A percentile compares a stretch with the other conserved stretches of the same genome.
Evolutionary conservation across 768 basidiomycete species (phyloP).

Genomic region (Mycena galopus): DNA sequence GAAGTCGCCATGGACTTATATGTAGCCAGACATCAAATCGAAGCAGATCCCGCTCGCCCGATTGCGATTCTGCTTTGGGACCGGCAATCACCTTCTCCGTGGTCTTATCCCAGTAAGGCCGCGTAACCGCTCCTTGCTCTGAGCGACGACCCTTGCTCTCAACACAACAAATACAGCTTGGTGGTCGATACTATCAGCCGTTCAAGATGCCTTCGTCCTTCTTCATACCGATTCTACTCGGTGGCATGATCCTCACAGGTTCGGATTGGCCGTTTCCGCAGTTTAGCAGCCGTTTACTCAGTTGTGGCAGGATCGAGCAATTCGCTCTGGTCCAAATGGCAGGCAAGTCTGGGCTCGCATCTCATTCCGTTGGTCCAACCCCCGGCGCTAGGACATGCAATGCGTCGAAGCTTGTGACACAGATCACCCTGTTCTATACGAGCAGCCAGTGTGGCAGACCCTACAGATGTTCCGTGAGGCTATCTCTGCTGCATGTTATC

Average conservation of each 20-base stretch:
- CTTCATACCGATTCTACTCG: slow-evolving; percentile 84
- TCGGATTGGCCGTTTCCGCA: too few relatives aligned
- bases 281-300: too few relatives aligned
- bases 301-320: slow-evolving; percentile 81
- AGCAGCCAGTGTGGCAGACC: slow-evolving; percentile 95
- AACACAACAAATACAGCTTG: too few relatives aligned
- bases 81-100: too few relatives aligned
- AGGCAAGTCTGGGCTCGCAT: slow-evolving; percentile 57
- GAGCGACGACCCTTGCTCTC: slow-evolving; percentile 16
- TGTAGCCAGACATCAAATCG: too few relatives aligned
- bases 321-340: slow-evolving; percentile 87
- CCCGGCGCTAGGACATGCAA: slow-evolving; percentile 85
- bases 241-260: slow-evolving; percentile 53
- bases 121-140: not conserved
- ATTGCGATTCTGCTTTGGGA: too few relatives aligned
- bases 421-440: slow-evolving; percentile 77
- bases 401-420: slow-evolving; percentile 95
- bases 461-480: slow-evolving; percentile 89
- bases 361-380: slow-evolving; percentile 18
- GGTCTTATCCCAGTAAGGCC: too few relatives aligned
- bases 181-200: too few relatives aligned
- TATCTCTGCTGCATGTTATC: slow-evolving; percentile 28
- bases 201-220: slow-evolving; percentile 74
- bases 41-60: too few relatives aligned
- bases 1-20: too few relatives aligned